phyloP scores from a whole-genome alignment of 768 basidiomycete genomes.

The Melanogaster broomeanus region DNA sequence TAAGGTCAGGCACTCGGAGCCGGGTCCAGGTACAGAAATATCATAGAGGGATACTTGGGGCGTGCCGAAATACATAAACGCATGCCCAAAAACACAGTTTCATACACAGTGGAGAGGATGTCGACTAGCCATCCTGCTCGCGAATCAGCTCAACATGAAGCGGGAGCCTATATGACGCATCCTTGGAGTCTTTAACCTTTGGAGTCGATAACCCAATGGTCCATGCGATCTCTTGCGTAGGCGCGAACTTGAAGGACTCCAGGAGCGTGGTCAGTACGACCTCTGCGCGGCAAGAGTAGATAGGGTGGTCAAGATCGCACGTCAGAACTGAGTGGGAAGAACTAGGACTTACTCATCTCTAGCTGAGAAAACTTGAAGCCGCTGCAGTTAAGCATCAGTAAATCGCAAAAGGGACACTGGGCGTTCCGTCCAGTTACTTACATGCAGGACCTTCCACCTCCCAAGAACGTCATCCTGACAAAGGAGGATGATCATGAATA shows the following conservation, averaged over 20 bases:
- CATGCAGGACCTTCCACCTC: slow-evolving; percentile 50
- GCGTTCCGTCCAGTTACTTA: no score
- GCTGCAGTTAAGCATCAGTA: background rate
- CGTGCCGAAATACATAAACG: no score
- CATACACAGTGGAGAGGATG: no score
- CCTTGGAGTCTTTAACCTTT: slow-evolving; percentile 2
- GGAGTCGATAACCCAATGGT: slow-evolving; percentile 3
- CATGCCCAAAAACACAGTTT: no score
- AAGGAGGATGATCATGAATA: background rate
- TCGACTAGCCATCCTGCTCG: background rate
- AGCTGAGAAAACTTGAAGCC: slow-evolving; percentile 49
- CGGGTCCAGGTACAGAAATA: no score
- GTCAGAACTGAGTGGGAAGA: background rate
- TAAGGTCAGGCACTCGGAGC: no score
- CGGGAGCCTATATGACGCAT: background rate
- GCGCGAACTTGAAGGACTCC: slow-evolving; percentile 5
- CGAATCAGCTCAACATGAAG: background rate
- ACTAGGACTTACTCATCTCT: slow-evolving; percentile 46
- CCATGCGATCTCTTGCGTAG: slow-evolving; percentile 10
- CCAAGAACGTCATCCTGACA: slow-evolving; percentile 49
- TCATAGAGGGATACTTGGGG: no score
- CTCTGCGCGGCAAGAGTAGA: background rate
- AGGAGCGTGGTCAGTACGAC: background rate
- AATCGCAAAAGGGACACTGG: no score
- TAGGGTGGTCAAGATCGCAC: background rate